A percentile compares a stretch with the other conserved stretches of the same genome.
Evolutionary conservation across 2,329 filamentous ascomycete species (phyloP).

Genomic region (Cadophora luteo-olivacea): DNA sequence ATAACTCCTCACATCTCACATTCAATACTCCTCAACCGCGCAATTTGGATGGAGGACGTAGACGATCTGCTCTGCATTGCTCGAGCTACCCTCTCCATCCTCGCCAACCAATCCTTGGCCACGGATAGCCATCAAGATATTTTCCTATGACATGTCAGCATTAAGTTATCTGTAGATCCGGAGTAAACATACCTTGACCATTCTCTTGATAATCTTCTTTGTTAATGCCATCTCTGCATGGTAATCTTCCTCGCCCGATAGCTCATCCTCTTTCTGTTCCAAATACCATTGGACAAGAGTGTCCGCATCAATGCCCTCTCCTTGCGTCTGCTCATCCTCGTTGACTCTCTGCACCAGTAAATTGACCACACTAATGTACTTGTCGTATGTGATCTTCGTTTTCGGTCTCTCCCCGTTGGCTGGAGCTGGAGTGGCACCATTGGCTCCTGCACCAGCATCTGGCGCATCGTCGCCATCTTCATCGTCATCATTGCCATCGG

Average conservation of each 20-base stretch:
- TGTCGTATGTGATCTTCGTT: conserved; percentile 93
- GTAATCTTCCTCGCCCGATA: conserved; percentile 82
- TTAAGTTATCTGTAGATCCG: neutral
- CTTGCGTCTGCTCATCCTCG: conserved; percentile 76
- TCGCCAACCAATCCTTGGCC: conserved; percentile 62
- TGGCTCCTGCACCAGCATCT: conserved; percentile 40
- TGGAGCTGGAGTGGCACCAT: conserved; percentile 38
- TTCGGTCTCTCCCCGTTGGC: conserved; percentile 50
- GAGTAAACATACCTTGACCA: conserved; percentile 79
- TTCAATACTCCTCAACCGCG: conserved; percentile 66
- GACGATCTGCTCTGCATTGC: conserved; percentile 60
- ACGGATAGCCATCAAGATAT: conserved; percentile 83
- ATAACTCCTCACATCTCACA: conserved; percentile 12
- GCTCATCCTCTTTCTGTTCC: conserved; percentile 85
- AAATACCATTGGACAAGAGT: conserved; percentile 88
- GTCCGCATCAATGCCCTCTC: conserved; percentile 86
- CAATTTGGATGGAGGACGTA: conserved; percentile 97
- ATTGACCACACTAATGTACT: conserved; percentile 91
- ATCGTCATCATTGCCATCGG: conserved; percentile 52
- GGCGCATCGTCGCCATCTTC: conserved; percentile 51
- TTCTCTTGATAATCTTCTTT: conserved; percentile 88
- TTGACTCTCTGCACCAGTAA: conserved; percentile 82
- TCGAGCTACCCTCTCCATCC: conserved; percentile 53
- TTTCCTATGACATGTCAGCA: conserved; percentile 73
- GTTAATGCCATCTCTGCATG: conserved; percentile 75